A percentile compares a stretch with the other conserved stretches of the same genome.
Evolutionary conservation across 352 stramenopile genomes (phyloP).

Genomic region (Halophytophthora polymorphica): DNA sequence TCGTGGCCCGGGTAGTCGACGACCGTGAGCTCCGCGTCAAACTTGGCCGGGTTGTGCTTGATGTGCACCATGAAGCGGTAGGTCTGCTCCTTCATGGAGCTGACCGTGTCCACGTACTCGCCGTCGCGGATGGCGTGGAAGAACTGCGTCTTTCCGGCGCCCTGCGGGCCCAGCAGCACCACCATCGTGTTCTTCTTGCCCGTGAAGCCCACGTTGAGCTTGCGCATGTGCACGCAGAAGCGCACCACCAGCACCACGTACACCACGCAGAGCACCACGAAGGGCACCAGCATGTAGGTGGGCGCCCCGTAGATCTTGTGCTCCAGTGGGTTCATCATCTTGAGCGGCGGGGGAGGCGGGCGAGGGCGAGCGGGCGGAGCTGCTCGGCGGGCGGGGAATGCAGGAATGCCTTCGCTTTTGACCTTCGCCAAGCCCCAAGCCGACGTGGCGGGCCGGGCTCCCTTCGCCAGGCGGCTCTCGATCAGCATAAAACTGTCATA

Average conservation of each 20-base stretch:
- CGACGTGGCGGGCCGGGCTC: too few species aligned
- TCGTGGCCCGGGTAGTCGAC: conserved; percentile 84
- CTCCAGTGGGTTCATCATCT: conserved; percentile 22
- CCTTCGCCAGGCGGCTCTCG: too few species aligned
- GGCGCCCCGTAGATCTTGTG: conserved; percentile 61
- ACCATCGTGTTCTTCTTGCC: conserved; percentile 75
- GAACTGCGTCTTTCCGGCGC: conserved; percentile 80
- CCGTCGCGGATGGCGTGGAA: conserved; percentile 78
- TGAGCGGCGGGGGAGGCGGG: not conserved
- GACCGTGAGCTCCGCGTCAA: conserved; percentile 65
- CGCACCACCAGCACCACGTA: conserved; percentile 58
- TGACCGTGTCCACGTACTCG: conserved; percentile 68
- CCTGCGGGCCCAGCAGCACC: conserved; percentile 59
- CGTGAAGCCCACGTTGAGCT: conserved; percentile 54
- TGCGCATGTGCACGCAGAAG: conserved; percentile 69
- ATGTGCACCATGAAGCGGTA: conserved; percentile 60
- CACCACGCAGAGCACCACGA: conserved; percentile 34
- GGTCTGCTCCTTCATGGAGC: conserved; percentile 83
- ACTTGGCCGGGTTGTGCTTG: conserved; percentile 67
- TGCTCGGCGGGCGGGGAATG: not conserved
- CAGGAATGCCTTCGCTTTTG: not conserved
- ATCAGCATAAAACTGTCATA: too few species aligned
- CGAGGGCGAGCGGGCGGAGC: too few species aligned
- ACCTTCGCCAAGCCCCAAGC: too few species aligned
- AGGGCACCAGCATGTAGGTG: conserved; percentile 52